Evolutionary conservation across 768 basidiomycete genomes (phyloP), one percentile per base, ranked within the genome.

Genomic region (Suillus hirtellus): DNA sequence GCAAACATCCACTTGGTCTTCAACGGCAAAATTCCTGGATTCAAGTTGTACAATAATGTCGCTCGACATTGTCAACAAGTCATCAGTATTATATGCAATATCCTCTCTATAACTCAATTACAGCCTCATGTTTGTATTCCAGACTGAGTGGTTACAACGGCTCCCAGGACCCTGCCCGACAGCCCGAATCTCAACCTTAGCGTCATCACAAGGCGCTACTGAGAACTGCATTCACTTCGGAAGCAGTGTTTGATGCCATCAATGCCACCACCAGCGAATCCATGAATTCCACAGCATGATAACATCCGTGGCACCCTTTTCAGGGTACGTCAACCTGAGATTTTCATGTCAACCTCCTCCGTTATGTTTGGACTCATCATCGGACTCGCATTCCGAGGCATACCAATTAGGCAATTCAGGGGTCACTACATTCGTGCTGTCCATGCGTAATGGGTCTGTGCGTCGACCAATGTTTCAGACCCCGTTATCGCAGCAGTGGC

Each of bases 1-100:
- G 64, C 74, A 75, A 76, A 76, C 71, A 76, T 31, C 27, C 50
- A 52, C 50, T 52, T 50, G 15, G 17, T 37, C 44, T n/a, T 46
- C 21, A 49, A 49, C 47, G 7, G 47, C 47, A 27, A 24, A 14
- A 24, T 44, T 47, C 21, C 24, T 49, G 21, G 21, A 14, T 24
- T 49, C 47, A 14, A 27, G 47, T 24, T 49, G 21, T 49, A 24
- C 21, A 8, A 14, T 14, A 24, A 47, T 24, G 21, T 47, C 47
- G 21, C 24, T 49, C 7, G 21, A 14, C 27, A 31, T 31, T 15
- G 14, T 49, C 24, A 49, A 24, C 12, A 24, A 24, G 12, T 50
- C 49, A 31, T 50, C 17, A 52, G 34, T 27, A 49, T 10, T 17
- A 27, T 31, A 27, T 52, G 27, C 15, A 27, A 10, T 52, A 31